phyloP scores from a whole-genome alignment of 2,329 filamentous ascomycete genomes.

The Diaporthe nobilis region DNA sequence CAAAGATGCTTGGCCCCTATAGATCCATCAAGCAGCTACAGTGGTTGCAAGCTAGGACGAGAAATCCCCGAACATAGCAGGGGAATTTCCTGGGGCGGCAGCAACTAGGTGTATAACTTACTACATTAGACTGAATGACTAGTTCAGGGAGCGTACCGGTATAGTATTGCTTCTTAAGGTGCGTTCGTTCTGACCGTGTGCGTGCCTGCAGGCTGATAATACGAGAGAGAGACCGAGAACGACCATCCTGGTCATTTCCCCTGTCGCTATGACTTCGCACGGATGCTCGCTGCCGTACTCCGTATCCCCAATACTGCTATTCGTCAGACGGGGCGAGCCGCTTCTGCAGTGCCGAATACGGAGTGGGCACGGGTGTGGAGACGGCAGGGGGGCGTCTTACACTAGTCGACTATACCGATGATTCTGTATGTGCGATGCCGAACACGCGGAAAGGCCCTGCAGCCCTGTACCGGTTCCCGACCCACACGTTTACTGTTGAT shows the following conservation, averaged over 20 bases:
- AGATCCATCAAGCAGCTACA: background rate
- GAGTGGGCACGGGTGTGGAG: background rate
- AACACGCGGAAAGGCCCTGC: background rate
- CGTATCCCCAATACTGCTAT: background rate
- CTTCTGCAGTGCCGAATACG: constrained; percentile 11
- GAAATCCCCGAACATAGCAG: background rate
- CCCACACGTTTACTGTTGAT: constrained; percentile 16
- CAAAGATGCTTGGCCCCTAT: background rate
- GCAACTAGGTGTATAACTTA: background rate
- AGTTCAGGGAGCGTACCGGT: background rate
- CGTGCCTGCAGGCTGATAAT: background rate
- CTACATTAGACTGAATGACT: background rate
- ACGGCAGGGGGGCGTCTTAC: background rate
- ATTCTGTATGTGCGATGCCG: background rate
- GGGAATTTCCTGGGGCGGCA: background rate
- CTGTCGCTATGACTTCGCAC: background rate
- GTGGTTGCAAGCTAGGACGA: background rate
- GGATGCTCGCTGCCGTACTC: background rate
- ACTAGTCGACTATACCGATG: background rate
- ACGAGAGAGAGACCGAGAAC: constrained; percentile 29
- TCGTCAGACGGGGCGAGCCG: constrained; percentile 21
- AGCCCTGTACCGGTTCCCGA: background rate
- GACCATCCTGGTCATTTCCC: background rate
- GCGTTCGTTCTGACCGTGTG: background rate
- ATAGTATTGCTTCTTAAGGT: background rate